Evolutionary conservation across 768 basidiomycete species (phyloP).

Genomic region (Lactarius hengduanensis): DNA sequence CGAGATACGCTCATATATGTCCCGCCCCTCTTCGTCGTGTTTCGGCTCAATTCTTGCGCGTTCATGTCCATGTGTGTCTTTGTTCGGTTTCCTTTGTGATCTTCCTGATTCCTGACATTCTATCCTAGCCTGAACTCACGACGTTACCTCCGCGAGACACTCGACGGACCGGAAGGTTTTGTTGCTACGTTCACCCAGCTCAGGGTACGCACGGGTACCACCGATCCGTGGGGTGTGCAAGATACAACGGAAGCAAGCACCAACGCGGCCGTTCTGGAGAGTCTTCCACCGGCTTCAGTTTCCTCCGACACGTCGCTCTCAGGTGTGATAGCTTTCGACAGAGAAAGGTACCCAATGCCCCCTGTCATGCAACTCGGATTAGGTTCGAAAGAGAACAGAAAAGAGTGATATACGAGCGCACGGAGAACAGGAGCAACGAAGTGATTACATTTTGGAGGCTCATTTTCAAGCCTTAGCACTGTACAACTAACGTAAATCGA

Average conservation of each 20-base stretch:
- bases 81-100: background rate
- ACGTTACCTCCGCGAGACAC: background rate
- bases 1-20: background rate
- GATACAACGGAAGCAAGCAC: background rate
- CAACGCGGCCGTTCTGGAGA: background rate
- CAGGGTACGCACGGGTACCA: background rate
- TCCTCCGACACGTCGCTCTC: background rate
- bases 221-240: background rate
- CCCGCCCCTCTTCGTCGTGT: background rate
- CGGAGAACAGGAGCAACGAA: too few species aligned
- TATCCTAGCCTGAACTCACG: background rate
- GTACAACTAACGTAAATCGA: too few species aligned
- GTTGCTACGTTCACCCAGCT: background rate
- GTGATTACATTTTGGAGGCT: too few species aligned
- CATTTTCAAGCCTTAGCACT: too few species aligned
- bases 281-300: background rate
- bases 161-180: background rate
- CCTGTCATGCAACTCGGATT: background rate
- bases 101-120: background rate
- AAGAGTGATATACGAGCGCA: too few species aligned
- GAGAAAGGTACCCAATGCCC: background rate
- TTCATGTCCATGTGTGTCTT: background rate
- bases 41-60: too few species aligned
- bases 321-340: background rate
- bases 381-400: too few species aligned